Percentiles rank a stretch among this genome's conserved stretches.
Conservation (phyloP, 352 stramenopile genomes). For the Nothophytophthora sp. region DNA sequence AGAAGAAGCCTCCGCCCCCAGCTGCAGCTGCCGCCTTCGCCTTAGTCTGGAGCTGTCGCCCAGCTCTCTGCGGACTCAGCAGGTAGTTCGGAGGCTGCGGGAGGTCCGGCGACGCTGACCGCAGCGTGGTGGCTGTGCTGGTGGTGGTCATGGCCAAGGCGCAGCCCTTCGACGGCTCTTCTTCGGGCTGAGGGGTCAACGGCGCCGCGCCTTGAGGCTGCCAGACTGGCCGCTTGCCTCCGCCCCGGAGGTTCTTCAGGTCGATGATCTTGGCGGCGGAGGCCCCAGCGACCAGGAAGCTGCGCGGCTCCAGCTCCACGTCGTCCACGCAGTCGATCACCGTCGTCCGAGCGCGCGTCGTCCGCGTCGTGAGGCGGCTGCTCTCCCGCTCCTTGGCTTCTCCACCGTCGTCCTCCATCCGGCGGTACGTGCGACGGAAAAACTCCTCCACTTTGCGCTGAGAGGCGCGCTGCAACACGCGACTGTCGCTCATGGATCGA, state of each 20-base stretch:
- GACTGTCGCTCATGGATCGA: constrained; percentile 34
- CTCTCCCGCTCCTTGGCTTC: constrained; percentile 22
- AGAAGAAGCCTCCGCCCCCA: not conserved
- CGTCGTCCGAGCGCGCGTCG: constrained; percentile 30
- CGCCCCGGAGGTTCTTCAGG: constrained; percentile 25
- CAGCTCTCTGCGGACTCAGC: constrained; percentile 7
- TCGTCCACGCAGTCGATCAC: constrained; percentile 30
- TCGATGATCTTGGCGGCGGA: constrained; percentile 33
- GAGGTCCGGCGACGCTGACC: constrained; percentile 19
- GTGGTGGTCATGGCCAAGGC: constrained; percentile 13
- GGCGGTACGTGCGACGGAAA: constrained; percentile 36
- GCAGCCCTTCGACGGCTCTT: constrained; percentile 2
- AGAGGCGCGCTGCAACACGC: constrained; percentile 33
- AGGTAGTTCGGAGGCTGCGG: constrained; percentile 10
- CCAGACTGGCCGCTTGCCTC: constrained; percentile 7
- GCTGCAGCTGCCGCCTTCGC: constrained; percentile 1
- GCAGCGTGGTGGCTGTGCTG: constrained; percentile 18
- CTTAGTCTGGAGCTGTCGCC: constrained; percentile 5
- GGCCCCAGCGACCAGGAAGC: constrained; percentile 6
- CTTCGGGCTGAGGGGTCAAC: constrained; percentile 6
- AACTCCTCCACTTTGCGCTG: constrained; percentile 53
- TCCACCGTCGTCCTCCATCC: constrained; percentile 18
- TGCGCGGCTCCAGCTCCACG: constrained; percentile 11
- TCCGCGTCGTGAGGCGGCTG: constrained; percentile 15
- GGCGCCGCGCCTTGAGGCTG: constrained; percentile 5